Evolutionary conservation across 2,329 filamentous ascomycete species (phyloP).

Genomic region (Dactylellina cionopaga): DNA sequence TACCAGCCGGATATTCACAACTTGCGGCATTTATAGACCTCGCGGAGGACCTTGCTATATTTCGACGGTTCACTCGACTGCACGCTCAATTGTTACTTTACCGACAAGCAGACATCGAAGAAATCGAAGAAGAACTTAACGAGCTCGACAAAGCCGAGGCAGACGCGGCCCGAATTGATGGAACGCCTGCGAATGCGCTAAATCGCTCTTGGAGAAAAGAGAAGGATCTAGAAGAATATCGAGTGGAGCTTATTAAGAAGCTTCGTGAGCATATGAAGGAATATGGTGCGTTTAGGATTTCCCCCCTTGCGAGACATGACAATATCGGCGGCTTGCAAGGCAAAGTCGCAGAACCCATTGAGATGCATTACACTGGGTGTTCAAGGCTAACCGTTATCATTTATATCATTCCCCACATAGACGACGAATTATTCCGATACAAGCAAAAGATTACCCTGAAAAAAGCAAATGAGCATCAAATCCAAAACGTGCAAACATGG

Average conservation of each 20-base stretch:
- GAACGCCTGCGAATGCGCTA: slow-evolving; percentile 4
- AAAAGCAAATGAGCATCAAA: slow-evolving; percentile 19
- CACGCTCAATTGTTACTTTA: slow-evolving; percentile 38
- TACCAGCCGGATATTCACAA: slow-evolving; percentile 37
- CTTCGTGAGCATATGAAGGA: slow-evolving; percentile 41
- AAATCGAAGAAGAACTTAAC: slow-evolving; percentile 33
- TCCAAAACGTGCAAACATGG: slow-evolving; percentile 36
- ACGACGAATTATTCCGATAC: slow-evolving; percentile 44
- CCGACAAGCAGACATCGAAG: slow-evolving; percentile 49
- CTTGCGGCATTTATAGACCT: slow-evolving; percentile 49
- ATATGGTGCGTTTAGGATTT: slow-evolving; percentile 27
- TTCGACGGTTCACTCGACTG: slow-evolving; percentile 39
- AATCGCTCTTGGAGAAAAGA: slow-evolving; percentile 42
- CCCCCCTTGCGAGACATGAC: too few relatives aligned
- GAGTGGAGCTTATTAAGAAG: slow-evolving; percentile 29
- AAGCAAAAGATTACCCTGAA: slow-evolving; percentile 40
- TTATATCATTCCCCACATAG: not conserved
- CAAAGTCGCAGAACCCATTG: too few relatives aligned
- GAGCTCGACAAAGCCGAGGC: slow-evolving; percentile 29
- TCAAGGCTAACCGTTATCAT: not conserved
- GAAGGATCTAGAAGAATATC: slow-evolving; percentile 44
- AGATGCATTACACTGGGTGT: not conserved
- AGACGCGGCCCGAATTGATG: slow-evolving; percentile 12
- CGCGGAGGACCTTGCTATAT: slow-evolving; percentile 37
- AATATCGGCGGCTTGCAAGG: too few relatives aligned